Conservation (phyloP, 257 asterid genomes). For the Lantana camara region DNA sequence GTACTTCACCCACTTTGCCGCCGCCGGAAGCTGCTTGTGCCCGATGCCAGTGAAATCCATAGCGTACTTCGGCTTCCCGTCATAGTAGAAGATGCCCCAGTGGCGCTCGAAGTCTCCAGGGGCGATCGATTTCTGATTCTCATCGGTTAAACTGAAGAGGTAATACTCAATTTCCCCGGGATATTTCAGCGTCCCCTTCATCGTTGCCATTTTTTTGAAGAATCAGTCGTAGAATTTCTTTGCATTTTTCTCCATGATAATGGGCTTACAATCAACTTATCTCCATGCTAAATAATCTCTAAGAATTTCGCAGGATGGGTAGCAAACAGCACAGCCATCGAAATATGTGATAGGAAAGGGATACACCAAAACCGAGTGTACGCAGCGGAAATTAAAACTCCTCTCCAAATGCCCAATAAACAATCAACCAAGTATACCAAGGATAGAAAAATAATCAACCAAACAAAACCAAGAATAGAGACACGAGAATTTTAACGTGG, state of each 20-base stretch:
- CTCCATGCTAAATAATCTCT: slow-evolving; percentile 90
- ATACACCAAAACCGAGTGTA: no score
- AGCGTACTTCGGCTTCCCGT: slow-evolving; percentile 66
- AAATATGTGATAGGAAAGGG: no score
- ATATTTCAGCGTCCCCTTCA: slow-evolving; percentile 60
- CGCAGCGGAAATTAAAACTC: no score
- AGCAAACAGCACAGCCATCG: slow-evolving; percentile 87
- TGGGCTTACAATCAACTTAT: slow-evolving; percentile 87
- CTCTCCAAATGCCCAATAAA: no score
- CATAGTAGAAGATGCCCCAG: slow-evolving; percentile 69
- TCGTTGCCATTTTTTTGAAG: slow-evolving; percentile 43
- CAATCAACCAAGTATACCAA: no score
- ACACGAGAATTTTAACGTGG: no score
- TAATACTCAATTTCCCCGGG: slow-evolving; percentile 52
- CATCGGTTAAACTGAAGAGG: slow-evolving; percentile 63
- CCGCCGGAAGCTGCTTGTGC: no score
- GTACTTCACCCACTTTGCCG: no score
- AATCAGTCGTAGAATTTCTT: slow-evolving; percentile 58
- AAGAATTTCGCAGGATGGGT: slow-evolving; percentile 69
- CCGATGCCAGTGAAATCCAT: slow-evolving; percentile 55
- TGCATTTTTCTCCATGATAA: slow-evolving; percentile 47
- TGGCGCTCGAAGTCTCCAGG: slow-evolving; percentile 68
- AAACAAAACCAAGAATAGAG: no score
- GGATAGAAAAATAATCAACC: no score
- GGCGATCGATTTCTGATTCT: slow-evolving; percentile 48